Evolutionary conservation across 2,329 filamentous ascomycete genomes (phyloP), one percentile per base, ranked within the genome.

Genomic region (Ophiostoma triangulosporum): DNA sequence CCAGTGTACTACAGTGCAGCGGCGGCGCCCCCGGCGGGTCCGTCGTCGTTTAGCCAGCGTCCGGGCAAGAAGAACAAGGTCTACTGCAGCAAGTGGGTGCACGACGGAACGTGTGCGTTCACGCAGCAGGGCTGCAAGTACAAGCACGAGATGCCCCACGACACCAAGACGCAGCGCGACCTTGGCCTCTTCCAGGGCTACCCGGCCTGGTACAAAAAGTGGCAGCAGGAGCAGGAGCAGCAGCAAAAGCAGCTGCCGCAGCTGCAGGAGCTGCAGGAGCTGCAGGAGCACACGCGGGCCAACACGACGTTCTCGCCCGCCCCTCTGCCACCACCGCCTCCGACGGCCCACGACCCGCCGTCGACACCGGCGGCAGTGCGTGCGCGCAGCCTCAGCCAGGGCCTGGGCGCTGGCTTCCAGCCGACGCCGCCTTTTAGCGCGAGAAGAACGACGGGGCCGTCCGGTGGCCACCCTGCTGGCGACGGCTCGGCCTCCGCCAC

Each of bases 61-160:
- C 63, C 62, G 5, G 66, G 40, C 6, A 79, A 77, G 62, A 64
- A 64, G 24, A 64, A 66, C 55, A 95, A 95, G 65, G 71, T 84
- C 24, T 95, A 85, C 66, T 95, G 89, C 68, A 87, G 88, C 55
- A 88, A 91, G 66, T 96, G 89, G 89, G 83, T 95, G 53, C 83
- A 87, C 61, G 83, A 86, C 55, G 89, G 88, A 20, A 80, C 86
- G 43, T 96, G 90, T 65, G 85, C 85, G 57, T 96, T 88, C 65
- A 82, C 78, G 3, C 87, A 94, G 65, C 83, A 90, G 63, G 89
- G 90, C 0, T 95, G 90, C 70, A 81, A 83, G 59, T 95, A 82
- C 72, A 91, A 89, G 69, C 90, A 95, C 65, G 86, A 93, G 65
- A 95, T 95, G 85, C 90, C 90, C 0, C 67, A 70, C 26, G 81